Conservation (phyloP, 2,329 filamentous ascomycete species). For the Penicillium glabrum region DNA sequence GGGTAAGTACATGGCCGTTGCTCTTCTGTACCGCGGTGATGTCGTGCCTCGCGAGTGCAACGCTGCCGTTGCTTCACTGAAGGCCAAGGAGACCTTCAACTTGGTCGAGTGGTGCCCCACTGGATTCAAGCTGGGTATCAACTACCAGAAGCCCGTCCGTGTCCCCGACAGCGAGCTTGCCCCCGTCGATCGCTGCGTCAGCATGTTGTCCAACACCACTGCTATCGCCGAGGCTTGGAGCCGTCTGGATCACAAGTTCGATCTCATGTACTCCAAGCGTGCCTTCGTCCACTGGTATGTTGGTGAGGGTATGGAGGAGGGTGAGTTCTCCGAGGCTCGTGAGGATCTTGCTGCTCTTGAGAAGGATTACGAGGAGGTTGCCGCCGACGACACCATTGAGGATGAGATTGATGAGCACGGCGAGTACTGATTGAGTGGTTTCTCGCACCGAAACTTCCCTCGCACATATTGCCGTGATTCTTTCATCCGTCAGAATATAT, state of each 20-base stretch:
- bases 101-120: slow-evolving; percentile 69
- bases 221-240: slow-evolving; percentile 67
- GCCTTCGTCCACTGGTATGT: slow-evolving; percentile 76
- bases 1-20: slow-evolving; percentile 69
- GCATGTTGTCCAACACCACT: slow-evolving; percentile 68
- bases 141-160: slow-evolving; percentile 59
- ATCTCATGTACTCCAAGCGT: slow-evolving; percentile 69
- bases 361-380: slow-evolving; percentile 85
- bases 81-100: slow-evolving; percentile 65
- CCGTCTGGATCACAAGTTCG: slow-evolving; percentile 66
- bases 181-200: slow-evolving; percentile 55
- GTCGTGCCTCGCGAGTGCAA: slow-evolving; percentile 63
- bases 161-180: slow-evolving; percentile 57
- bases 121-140: slow-evolving; percentile 69
- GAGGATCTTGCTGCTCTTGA: slow-evolving; percentile 83
- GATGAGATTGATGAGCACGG: slow-evolving; percentile 58
- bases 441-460: neutral
- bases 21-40: slow-evolving; percentile 66
- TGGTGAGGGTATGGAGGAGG: slow-evolving; percentile 89
- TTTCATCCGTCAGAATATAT: slow-evolving; percentile 11
- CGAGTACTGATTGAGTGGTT: slow-evolving; percentile 32
- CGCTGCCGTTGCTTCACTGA: slow-evolving; percentile 60
- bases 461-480: slow-evolving; percentile 5
- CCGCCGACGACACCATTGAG: slow-evolving; percentile 57
- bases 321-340: slow-evolving; percentile 83